These are phyloP conservation scores for Hyparrhenia diplandra DNA, from an alignment of 176 grass and related monocot species.

Conservation along the genomic window DNA sequence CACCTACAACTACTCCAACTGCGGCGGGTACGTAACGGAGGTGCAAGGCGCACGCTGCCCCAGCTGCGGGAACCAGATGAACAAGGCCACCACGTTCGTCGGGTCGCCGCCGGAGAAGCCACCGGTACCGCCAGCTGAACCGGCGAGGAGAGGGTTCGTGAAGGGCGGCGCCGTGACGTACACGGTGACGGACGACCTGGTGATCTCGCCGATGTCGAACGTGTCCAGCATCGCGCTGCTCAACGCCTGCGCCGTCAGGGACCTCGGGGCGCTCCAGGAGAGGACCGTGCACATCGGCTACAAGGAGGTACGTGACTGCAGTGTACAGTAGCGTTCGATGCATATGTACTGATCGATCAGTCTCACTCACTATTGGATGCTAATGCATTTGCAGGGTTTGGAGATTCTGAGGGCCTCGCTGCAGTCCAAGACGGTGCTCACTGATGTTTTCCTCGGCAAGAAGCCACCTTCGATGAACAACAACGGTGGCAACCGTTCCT, in stretches of 20 bases:
- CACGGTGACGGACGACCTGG: constrained; percentile 41
- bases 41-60: background rate
- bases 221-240: constrained; percentile 41
- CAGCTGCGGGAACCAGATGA: background rate
- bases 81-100: background rate
- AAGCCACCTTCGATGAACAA: background rate
- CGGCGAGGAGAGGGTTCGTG: constrained; percentile 13
- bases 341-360: background rate
- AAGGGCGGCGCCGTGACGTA: constrained; percentile 29
- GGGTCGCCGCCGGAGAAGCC: background rate
- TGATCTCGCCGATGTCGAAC: constrained; percentile 41
- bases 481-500: background rate
- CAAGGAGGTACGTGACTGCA: constrained; percentile 13
- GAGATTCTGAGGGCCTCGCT: constrained; percentile 38
- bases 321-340: background rate
- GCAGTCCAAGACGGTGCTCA: constrained; percentile 44
- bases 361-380: background rate
- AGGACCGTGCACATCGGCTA: constrained; percentile 32
- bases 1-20: background rate
- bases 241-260: constrained; percentile 25
- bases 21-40: constrained; percentile 2
- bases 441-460: constrained; percentile 29
- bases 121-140: background rate
- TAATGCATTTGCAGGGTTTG: constrained; percentile 11
- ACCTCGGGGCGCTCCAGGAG: constrained; percentile 29